Base-by-base conservation (phyloP, 352 stramenopile genomes). In the Globisporangium orthogonon region DNA sequence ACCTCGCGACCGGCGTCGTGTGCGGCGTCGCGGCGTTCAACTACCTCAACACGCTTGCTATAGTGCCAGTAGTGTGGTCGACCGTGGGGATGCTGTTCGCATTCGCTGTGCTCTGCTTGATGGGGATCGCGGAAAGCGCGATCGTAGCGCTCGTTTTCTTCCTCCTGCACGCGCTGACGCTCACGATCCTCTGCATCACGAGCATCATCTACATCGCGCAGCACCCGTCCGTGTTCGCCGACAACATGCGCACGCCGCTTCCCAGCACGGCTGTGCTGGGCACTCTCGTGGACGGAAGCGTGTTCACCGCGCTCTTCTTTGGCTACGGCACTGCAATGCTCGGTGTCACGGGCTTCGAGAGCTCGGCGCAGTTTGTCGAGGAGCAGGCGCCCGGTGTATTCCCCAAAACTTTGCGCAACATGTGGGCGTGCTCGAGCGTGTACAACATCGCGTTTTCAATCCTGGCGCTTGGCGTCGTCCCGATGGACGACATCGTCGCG, bases 331-430 rank as follows among this genome's bases (percentile, higher is more conserved):
- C 64, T 1, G 84, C 84, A 15, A 83, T 96, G 70, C 72, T 96
- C 10, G 76, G 86, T 50, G 78, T 95, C 52, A 89, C 74, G 3
- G 87, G 87, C 3, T 96, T 96, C 56, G 87, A 96, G 63, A 89
- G 67, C 30, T 84, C 71, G 47, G 71, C 81, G 15, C 83, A 95
- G 61, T 95, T 93, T 61, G 78, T 96, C 31, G 84, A 96, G 63
- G 80, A 91, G 59, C 84, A 95, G 53, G 73, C 66, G 13, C 68
- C 74, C 1, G 83, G 86, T 2, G 85, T 92, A 1, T 96, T 95
- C 56, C 75, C 78, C 1, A 88, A 89, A 63, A 94, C 83, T 9
- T 68, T 95, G 39, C 78, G 74, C 37, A 88, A 87, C 62, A 94
- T 94, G 83, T 94, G 83, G 83, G 52, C 67, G 2, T 58, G 75